A percentile compares a stretch with the other conserved stretches of the same genome.
Conservation (phyloP, 2,329 filamentous ascomycete genomes). For the Scedosporium aurantiacum region DNA sequence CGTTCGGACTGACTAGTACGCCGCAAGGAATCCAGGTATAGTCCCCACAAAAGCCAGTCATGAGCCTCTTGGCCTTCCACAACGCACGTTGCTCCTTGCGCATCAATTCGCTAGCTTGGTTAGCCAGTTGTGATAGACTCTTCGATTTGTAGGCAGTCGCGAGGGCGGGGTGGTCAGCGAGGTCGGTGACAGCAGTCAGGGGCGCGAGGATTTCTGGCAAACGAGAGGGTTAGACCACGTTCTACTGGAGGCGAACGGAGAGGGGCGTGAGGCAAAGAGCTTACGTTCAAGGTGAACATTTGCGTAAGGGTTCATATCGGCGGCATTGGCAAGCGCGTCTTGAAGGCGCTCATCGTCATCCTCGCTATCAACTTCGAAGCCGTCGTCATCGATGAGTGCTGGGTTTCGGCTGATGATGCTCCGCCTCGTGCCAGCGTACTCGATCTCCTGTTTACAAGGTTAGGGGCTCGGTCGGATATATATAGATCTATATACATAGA, state of each 20-base stretch:
- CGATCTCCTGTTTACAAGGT: constrained; percentile 43
- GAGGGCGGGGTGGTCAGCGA: constrained; percentile 63
- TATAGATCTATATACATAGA: no score
- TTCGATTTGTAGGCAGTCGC: constrained; percentile 65
- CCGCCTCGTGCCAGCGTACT: constrained; percentile 62
- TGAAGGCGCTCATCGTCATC: constrained; percentile 54
- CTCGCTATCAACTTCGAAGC: constrained; percentile 63
- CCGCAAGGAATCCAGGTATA: constrained; percentile 55
- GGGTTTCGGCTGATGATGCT: constrained; percentile 67
- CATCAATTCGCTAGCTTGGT: constrained; percentile 59
- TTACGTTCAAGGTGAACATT: constrained; percentile 60
- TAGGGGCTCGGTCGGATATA: constrained; percentile 13
- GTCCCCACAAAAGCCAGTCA: constrained; percentile 65
- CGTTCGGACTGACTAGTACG: constrained; percentile 43
- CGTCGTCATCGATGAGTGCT: constrained; percentile 63
- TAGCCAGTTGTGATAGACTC: constrained; percentile 59
- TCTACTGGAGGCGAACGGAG: background rate
- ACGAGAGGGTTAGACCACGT: constrained; percentile 5
- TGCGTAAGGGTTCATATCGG: constrained; percentile 64
- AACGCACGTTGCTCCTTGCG: constrained; percentile 63
- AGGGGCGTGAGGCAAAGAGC: constrained; percentile 17
- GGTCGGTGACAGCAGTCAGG: constrained; percentile 61
- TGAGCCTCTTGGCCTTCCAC: constrained; percentile 63
- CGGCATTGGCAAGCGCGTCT: constrained; percentile 50
- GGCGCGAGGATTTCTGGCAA: constrained; percentile 59